Evolutionary conservation across 768 basidiomycete species (phyloP).

Genomic region (Strobilomyces echinocephalus): DNA sequence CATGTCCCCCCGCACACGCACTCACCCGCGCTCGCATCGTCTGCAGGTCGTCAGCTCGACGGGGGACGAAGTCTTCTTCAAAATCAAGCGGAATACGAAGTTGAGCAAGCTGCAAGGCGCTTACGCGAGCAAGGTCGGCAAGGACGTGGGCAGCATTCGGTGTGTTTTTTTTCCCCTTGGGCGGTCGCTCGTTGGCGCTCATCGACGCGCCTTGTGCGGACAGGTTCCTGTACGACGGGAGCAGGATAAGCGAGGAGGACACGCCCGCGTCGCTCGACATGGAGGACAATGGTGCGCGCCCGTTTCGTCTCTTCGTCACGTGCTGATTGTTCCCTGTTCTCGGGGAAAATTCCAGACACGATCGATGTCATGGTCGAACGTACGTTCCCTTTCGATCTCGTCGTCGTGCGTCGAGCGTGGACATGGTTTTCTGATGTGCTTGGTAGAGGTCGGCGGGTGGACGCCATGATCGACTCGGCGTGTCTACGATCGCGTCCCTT

Average conservation of each 20-base stretch:
- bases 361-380: conserved; percentile 98
- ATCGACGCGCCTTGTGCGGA: background rate
- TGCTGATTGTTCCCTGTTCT: conserved; percentile 7
- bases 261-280: conserved; percentile 82
- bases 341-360: conserved; percentile 49
- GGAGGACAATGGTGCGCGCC: conserved; percentile 74
- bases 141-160: conserved; percentile 85
- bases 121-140: conserved; percentile 89
- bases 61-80: conserved; percentile 93
- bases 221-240: conserved; percentile 90
- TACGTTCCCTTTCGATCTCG: conserved; percentile 36
- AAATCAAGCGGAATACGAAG: conserved; percentile 92
- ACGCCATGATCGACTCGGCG: conserved; percentile 7
- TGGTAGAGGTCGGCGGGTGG: conserved; percentile 18
- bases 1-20: background rate
- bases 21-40: background rate
- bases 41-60: conserved; percentile 64
- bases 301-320: background rate
- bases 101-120: conserved; percentile 89
- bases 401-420: too few relatives aligned
- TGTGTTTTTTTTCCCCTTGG: conserved; percentile 34
- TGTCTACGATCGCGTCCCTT: background rate
- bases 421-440: background rate
- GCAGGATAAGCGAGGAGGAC: conserved; percentile 81
- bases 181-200: background rate